These are phyloP conservation scores for Phialemonium atrogriseum DNA, from an alignment of 2,329 filamentous ascomycete genomes.

Conservation along the genomic window DNA sequence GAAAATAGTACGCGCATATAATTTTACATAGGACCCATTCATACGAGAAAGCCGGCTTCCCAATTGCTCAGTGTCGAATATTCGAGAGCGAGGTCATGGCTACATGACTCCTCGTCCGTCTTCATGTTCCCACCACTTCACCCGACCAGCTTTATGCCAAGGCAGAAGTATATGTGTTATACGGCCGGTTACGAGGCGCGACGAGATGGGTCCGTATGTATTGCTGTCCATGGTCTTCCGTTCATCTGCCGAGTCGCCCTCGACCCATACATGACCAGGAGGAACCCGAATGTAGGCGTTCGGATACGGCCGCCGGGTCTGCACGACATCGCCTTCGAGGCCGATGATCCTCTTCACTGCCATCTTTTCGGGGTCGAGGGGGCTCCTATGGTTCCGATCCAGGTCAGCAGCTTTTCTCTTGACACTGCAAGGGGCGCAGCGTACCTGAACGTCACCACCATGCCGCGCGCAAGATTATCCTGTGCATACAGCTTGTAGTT, in stretches of 20 bases:
- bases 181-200: conserved; percentile 64
- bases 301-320: conserved; percentile 54
- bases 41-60: too few species aligned
- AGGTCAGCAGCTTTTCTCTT: conserved; percentile 8
- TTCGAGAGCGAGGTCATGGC: too few species aligned
- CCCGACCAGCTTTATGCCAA: conserved; percentile 45
- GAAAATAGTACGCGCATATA: too few species aligned
- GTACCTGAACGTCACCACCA: conserved; percentile 65
- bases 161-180: conserved; percentile 69
- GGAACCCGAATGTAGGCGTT: conserved; percentile 56
- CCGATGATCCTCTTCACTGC: conserved; percentile 79
- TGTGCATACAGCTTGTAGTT: conserved; percentile 52
- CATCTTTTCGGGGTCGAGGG: conserved; percentile 58
- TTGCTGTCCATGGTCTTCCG: conserved; percentile 72
- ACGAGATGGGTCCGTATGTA: conserved; percentile 76
- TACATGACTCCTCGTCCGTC: too few species aligned
- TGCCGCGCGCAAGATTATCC: conserved; percentile 55
- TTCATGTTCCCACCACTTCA: conserved; percentile 49
- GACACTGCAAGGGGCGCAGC: conserved; percentile 13
- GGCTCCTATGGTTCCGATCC: conserved; percentile 44
- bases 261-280: conserved; percentile 85
- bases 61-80: too few species aligned
- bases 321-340: conserved; percentile 69
- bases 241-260: conserved; percentile 63
- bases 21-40: too few species aligned